Evolutionary conservation across 768 basidiomycete genomes (phyloP).

Genomic region (Daedaleopsis nitida): DNA sequence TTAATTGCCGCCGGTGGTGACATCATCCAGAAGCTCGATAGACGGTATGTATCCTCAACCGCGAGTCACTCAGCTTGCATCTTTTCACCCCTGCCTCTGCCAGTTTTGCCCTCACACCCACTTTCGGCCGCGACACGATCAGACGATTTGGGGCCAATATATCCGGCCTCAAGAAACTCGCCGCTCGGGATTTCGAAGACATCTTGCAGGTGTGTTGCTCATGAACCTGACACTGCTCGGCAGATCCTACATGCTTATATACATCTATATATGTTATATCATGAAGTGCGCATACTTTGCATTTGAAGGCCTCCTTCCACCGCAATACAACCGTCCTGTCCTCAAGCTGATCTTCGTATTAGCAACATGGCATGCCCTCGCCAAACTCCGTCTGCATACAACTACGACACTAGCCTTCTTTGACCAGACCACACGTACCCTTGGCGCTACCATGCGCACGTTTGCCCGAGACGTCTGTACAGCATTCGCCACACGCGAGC

Average conservation of each 20-base stretch:
- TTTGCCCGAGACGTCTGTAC: slow-evolving; percentile 35
- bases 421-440: slow-evolving; percentile 23
- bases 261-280: too few species aligned
- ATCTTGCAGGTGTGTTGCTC: slow-evolving; percentile 24
- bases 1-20: slow-evolving; percentile 6
- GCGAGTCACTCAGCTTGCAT: background rate
- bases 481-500: slow-evolving; percentile 32
- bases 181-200: slow-evolving; percentile 32
- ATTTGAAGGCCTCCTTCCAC: slow-evolving; percentile 35
- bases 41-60: slow-evolving; percentile 1
- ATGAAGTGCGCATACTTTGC: slow-evolving; percentile 7
- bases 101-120: slow-evolving; percentile 24
- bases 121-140: slow-evolving; percentile 27
- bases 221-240: background rate
- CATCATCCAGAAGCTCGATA: slow-evolving; percentile 7
- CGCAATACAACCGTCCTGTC: slow-evolving; percentile 23
- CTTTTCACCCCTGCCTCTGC: background rate
- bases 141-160: slow-evolving; percentile 25
- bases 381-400: slow-evolving; percentile 43
- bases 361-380: slow-evolving; percentile 39
- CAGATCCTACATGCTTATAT: too few species aligned
- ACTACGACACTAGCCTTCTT: slow-evolving; percentile 34
- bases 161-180: slow-evolving; percentile 30
- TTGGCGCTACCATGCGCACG: slow-evolving; percentile 34
- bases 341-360: slow-evolving; percentile 36